These are phyloP conservation scores for Phytopythium mirpurense DNA, from an alignment of 352 stramenopile genomes.

Conservation along the genomic window DNA sequence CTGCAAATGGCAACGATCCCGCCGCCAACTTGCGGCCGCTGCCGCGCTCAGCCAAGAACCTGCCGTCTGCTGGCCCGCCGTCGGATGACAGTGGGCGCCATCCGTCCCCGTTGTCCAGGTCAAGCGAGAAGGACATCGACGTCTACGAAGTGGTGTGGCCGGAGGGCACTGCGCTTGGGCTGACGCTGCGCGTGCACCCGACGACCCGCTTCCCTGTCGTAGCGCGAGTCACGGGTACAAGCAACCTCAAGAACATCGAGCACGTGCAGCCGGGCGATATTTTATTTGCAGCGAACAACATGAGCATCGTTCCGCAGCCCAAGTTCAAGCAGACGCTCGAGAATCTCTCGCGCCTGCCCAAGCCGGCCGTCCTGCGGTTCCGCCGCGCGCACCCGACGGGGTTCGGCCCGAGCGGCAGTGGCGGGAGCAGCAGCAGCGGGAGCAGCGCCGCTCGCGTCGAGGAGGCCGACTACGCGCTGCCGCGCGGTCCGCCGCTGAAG, in stretches of 20 bases:
- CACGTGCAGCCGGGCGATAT: constrained; percentile 65
- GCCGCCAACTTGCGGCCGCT: not conserved
- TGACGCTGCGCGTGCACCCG: constrained; percentile 66
- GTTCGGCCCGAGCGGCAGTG: constrained; percentile 12
- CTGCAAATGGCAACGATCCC: constrained; percentile 17
- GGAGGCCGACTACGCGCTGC: constrained; percentile 40
- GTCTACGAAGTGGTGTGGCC: constrained; percentile 75
- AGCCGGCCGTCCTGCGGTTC: constrained; percentile 66
- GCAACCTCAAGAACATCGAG: constrained; percentile 75
- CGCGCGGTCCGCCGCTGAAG: constrained; percentile 48
- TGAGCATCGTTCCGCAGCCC: constrained; percentile 62
- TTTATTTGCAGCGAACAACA: constrained; percentile 65
- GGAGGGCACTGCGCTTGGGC: constrained; percentile 53
- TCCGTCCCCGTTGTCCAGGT: constrained; percentile 11
- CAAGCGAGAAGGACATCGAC: constrained; percentile 35
- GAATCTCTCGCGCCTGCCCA: constrained; percentile 63
- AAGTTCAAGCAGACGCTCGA: constrained; percentile 81
- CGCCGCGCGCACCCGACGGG: constrained; percentile 34
- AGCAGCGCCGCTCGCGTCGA: constrained; percentile 16
- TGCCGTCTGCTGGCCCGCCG: not conserved
- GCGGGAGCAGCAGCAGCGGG: not conserved
- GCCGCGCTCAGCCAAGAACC: constrained; percentile 5
- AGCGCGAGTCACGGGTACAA: constrained; percentile 63
- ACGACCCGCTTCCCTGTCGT: constrained; percentile 68
- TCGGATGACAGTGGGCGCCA: constrained; percentile 3